These are phyloP conservation scores for peach (Prunus persica) DNA, from an alignment of 306 rosid genomes.

Conservation along the genomic window DNA sequence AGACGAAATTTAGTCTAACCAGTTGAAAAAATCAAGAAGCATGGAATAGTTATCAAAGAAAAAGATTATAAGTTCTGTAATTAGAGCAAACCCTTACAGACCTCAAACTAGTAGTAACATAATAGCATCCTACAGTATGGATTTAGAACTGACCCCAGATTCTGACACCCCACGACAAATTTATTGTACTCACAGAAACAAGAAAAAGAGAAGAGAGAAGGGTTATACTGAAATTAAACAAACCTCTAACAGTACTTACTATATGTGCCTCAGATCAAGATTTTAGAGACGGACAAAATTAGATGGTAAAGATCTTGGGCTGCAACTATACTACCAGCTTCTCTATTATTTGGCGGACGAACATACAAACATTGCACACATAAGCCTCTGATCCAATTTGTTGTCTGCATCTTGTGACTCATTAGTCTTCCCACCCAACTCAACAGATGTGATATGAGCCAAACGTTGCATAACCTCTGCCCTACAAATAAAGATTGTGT, in stretches of 20 bases:
- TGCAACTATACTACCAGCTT: conserved; percentile 53
- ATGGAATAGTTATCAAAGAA: background rate
- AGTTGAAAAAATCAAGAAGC: background rate
- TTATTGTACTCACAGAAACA: background rate
- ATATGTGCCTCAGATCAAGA: conserved; percentile 84
- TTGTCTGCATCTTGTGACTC: conserved; percentile 87
- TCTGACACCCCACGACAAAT: background rate
- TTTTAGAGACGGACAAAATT: conserved; percentile 79
- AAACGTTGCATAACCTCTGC: conserved; percentile 87
- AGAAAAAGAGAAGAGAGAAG: background rate
- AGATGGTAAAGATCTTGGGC: conserved; percentile 87
- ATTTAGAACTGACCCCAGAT: background rate
- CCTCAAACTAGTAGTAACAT: background rate
- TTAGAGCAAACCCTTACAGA: background rate
- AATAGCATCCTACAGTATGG: background rate
- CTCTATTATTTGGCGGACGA: conserved; percentile 81
- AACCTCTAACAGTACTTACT: conserved; percentile 46
- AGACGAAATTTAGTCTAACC: conserved; percentile 25
- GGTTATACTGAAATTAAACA: background rate
- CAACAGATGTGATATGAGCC: conserved; percentile 82
- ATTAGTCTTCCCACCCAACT: conserved; percentile 96
- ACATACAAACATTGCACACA: conserved; percentile 90
- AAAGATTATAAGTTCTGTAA: background rate
- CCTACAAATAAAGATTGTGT: conserved; percentile 54
- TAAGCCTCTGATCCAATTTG: conserved; percentile 96